Evolutionary conservation across 2,329 filamentous ascomycete species (phyloP).

Genomic region (Grosmannia penicillata): DNA sequence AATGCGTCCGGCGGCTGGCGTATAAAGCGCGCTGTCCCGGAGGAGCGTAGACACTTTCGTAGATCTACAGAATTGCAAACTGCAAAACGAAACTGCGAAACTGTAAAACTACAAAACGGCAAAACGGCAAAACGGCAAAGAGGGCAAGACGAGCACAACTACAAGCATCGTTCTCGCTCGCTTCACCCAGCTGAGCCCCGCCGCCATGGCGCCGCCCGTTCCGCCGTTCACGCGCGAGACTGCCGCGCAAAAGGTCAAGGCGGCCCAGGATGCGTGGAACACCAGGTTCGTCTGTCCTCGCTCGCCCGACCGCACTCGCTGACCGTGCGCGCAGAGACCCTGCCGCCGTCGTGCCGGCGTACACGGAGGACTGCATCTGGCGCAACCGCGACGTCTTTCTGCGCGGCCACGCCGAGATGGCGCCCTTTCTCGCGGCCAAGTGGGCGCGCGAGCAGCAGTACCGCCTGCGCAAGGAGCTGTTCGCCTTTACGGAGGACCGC

Average conservation of each 20-base stretch:
- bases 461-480: conserved; percentile 67
- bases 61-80: too few relatives aligned
- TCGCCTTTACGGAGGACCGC: conserved; percentile 55
- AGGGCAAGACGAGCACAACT: too few relatives aligned
- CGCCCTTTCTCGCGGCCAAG: conserved; percentile 54
- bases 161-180: too few relatives aligned
- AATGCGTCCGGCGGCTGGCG: too few relatives aligned
- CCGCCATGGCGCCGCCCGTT: conserved; percentile 1
- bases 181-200: too few relatives aligned
- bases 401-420: conserved; percentile 50
- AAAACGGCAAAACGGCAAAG: background rate
- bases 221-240: conserved; percentile 53
- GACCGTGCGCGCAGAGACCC: conserved; percentile 38
- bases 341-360: conserved; percentile 49
- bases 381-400: conserved; percentile 62
- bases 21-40: too few relatives aligned
- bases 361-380: conserved; percentile 67
- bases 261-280: conserved; percentile 74
- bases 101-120: too few relatives aligned
- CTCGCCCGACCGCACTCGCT: background rate
- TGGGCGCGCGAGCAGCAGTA: conserved; percentile 63
- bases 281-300: conserved; percentile 35
- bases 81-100: too few relatives aligned
- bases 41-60: too few relatives aligned
- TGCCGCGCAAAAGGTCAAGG: conserved; percentile 65